A percentile compares a stretch with the other conserved stretches of the same genome.
phyloP scores from a whole-genome alignment of 2,329 filamentous ascomycete species.

The Nemania serpens region DNA sequence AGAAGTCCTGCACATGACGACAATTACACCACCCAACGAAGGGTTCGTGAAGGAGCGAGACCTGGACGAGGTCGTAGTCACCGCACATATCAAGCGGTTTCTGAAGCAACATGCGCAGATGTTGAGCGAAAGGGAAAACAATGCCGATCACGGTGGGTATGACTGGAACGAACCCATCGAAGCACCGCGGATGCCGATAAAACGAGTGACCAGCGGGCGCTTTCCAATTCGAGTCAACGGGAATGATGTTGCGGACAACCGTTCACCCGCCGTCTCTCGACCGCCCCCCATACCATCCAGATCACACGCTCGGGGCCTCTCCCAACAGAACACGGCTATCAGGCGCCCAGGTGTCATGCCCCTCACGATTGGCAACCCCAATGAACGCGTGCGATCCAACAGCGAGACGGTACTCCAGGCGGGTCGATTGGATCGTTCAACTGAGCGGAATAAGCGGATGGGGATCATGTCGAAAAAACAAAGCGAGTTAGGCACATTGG shows the following conservation, averaged over 20 bases:
- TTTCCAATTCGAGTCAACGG: slow-evolving; percentile 76
- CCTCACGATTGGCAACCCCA: slow-evolving; percentile 69
- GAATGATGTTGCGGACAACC: slow-evolving; percentile 67
- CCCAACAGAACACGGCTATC: slow-evolving; percentile 67
- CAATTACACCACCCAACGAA: slow-evolving; percentile 60
- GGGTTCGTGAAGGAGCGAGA: slow-evolving; percentile 64
- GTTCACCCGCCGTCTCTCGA: slow-evolving; percentile 68
- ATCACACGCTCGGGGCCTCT: slow-evolving; percentile 79
- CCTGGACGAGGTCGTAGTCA: slow-evolving; percentile 63
- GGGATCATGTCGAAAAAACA: slow-evolving; percentile 64
- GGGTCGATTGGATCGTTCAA: slow-evolving; percentile 53
- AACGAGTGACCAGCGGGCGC: slow-evolving; percentile 65
- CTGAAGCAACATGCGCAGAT: slow-evolving; percentile 56
- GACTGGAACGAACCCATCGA: slow-evolving; percentile 76
- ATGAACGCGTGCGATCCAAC: slow-evolving; percentile 69
- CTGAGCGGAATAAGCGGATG: slow-evolving; percentile 66
- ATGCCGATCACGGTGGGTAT: slow-evolving; percentile 61
- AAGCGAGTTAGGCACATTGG: slow-evolving; percentile 65
- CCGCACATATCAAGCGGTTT: slow-evolving; percentile 65
- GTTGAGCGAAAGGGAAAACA: slow-evolving; percentile 53
- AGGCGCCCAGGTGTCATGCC: slow-evolving; percentile 76
- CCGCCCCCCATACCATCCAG: slow-evolving; percentile 78
- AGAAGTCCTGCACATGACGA: slow-evolving; percentile 66
- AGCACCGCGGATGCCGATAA: slow-evolving; percentile 73
- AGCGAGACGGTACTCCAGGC: slow-evolving; percentile 63